phyloP scores from a whole-genome alignment of 2,329 filamentous ascomycete genomes.

The Pseudopyrenochaeta lycopersici region DNA sequence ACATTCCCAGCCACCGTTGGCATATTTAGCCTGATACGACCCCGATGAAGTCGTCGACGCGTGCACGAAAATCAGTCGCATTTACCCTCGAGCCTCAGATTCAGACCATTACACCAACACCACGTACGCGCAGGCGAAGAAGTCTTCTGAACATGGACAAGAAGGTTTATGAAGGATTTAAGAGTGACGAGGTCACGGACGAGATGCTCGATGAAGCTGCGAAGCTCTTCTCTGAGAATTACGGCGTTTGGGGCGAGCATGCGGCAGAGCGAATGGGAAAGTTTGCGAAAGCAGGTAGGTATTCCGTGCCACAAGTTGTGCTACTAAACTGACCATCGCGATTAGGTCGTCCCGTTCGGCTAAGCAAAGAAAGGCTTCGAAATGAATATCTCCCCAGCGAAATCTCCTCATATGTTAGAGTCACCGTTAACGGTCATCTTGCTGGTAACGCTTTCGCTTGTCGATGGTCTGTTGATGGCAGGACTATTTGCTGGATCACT shows the following conservation, averaged over 20 bases:
- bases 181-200: conserved; percentile 43
- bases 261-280: conserved; percentile 21
- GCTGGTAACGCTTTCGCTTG: conserved; percentile 44
- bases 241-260: conserved; percentile 43
- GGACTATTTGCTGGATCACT: conserved; percentile 53
- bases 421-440: conserved; percentile 37
- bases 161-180: conserved; percentile 37
- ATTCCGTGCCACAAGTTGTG: conserved; percentile 3
- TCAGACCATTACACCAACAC: conserved; percentile 11
- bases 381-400: conserved; percentile 34
- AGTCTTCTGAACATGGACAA: conserved; percentile 28
- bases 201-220: conserved; percentile 48
- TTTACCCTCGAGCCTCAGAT: conserved; percentile 22
- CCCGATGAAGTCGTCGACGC: conserved; percentile 14
- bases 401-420: conserved; percentile 42
- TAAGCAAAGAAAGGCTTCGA: conserved; percentile 29
- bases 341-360: conserved; percentile 20
- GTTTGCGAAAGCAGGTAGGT: conserved; percentile 29
- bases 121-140: conserved; percentile 12
- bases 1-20: no score
- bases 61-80: conserved; percentile 22
- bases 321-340: conserved; percentile 5
- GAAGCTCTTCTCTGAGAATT: conserved; percentile 47
- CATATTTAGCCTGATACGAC: no score
- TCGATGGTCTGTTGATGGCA: conserved; percentile 44